phyloP scores from a whole-genome alignment of 2,329 filamentous ascomycete genomes.

The Dothidotthia symphoricarpi region DNA sequence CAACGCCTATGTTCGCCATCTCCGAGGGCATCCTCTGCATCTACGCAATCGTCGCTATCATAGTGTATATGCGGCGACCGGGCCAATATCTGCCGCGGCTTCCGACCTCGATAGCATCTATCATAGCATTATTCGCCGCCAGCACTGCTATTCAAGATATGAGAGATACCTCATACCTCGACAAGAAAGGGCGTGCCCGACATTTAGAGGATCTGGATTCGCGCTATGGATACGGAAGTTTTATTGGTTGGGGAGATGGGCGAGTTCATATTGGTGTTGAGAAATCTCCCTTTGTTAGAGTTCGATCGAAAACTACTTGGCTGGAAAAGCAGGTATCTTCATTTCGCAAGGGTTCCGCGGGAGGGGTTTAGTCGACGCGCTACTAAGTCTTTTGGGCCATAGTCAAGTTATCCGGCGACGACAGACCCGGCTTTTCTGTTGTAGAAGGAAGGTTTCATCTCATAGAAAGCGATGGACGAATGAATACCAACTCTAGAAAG shows the following conservation, averaged over 20 bases:
- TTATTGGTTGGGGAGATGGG: constrained; percentile 48
- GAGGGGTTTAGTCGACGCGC: too few relatives aligned
- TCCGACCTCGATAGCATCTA: constrained; percentile 52
- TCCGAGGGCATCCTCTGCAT: constrained; percentile 45
- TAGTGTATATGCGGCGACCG: constrained; percentile 47
- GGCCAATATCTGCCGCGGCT: constrained; percentile 51
- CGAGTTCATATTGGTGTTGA: constrained; percentile 55
- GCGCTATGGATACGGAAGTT: constrained; percentile 53
- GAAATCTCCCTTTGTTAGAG: constrained; percentile 14
- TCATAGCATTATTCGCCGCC: constrained; percentile 51
- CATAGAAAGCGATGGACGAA: too few relatives aligned
- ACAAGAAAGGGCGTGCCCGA: constrained; percentile 13
- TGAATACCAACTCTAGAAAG: too few relatives aligned
- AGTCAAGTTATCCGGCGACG: too few relatives aligned
- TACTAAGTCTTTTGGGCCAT: too few relatives aligned
- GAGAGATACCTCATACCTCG: constrained; percentile 16
- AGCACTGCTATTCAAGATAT: constrained; percentile 47
- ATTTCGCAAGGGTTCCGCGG: constrained; percentile 7
- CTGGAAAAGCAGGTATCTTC: constrained; percentile 11
- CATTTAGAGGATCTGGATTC: constrained; percentile 17
- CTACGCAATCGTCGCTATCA: constrained; percentile 46
- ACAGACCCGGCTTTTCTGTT: too few relatives aligned
- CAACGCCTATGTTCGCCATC: constrained; percentile 48
- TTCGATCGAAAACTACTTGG: constrained; percentile 15
- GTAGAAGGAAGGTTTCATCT: too few relatives aligned